These are phyloP conservation scores for Castanea sativa DNA, from an alignment of 306 rosid genomes.

Conservation along the genomic window DNA sequence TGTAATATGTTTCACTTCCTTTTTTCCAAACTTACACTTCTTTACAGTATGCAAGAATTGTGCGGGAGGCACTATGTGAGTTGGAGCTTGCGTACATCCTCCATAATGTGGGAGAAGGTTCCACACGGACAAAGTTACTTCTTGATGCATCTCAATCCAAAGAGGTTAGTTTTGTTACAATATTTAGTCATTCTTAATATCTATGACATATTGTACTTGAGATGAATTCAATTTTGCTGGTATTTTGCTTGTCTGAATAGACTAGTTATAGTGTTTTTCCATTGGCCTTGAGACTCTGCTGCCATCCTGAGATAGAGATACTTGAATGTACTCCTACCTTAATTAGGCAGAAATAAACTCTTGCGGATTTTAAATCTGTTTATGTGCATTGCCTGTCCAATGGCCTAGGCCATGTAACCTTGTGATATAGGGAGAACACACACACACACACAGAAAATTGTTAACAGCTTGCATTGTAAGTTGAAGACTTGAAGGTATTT, in stretches of 20 bases:
- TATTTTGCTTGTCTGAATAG: not conserved
- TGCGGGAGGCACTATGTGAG: conserved; percentile 95
- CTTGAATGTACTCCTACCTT: not conserved
- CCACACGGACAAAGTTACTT: conserved; percentile 47
- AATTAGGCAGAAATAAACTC: not conserved
- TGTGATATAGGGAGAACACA: not conserved
- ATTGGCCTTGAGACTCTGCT: not conserved
- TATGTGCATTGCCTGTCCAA: not conserved
- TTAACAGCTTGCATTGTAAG: not conserved
- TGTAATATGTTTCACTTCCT: not conserved
- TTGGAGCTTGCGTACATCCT: conserved; percentile 90
- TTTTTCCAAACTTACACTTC: not conserved
- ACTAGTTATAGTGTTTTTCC: not conserved
- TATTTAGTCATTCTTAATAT: conserved; percentile 1
- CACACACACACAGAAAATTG: not conserved
- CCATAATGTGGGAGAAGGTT: conserved; percentile 86
- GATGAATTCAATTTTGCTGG: not conserved
- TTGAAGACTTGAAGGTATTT: not conserved
- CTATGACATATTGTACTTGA: not conserved
- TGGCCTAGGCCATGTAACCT: not conserved
- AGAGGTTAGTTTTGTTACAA: conserved; percentile 48
- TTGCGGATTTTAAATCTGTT: not conserved
- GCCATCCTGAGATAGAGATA: not conserved
- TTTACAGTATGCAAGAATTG: conserved; percentile 73
- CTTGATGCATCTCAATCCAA: conserved; percentile 59